phyloP scores from a whole-genome alignment of 305 asterid genomes.

The Fraxinus velutina region DNA sequence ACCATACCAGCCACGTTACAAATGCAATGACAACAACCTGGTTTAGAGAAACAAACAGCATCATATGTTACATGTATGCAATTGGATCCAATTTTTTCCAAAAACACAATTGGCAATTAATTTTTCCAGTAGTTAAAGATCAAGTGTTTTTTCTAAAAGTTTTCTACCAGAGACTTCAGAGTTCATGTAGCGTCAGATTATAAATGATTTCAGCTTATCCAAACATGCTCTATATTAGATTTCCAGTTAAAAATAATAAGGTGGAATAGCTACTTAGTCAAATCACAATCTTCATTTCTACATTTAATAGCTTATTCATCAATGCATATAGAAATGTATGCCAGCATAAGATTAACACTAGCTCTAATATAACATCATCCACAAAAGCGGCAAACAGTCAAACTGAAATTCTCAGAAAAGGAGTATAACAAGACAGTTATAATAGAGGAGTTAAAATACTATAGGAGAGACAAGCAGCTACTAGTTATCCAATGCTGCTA shows the following conservation, averaged over 20 bases:
- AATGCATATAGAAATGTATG: background rate
- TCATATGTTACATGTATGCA: background rate
- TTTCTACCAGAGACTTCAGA: background rate
- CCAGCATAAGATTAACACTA: background rate
- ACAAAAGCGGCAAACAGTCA: background rate
- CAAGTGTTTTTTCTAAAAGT: background rate
- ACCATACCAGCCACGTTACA: conserved; percentile 85
- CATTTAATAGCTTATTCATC: background rate
- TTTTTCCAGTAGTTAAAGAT: conserved; percentile 7
- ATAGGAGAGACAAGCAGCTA: background rate
- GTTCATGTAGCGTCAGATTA: background rate
- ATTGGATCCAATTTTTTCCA: background rate
- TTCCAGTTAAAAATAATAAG: background rate
- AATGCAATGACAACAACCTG: conserved; percentile 80
- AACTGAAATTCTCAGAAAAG: background rate
- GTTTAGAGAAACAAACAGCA: conserved; percentile 19
- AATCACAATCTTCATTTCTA: background rate
- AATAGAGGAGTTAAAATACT: background rate
- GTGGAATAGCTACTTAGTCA: background rate
- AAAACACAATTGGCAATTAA: background rate
- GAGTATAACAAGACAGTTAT: background rate
- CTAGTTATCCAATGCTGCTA: background rate
- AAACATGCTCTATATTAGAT: background rate
- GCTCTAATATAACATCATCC: background rate
- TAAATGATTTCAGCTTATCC: background rate